These are phyloP conservation scores for Sordaria brevicollis DNA, from an alignment of 495 filamentous ascomycete genomes.

Conservation along the genomic window DNA sequence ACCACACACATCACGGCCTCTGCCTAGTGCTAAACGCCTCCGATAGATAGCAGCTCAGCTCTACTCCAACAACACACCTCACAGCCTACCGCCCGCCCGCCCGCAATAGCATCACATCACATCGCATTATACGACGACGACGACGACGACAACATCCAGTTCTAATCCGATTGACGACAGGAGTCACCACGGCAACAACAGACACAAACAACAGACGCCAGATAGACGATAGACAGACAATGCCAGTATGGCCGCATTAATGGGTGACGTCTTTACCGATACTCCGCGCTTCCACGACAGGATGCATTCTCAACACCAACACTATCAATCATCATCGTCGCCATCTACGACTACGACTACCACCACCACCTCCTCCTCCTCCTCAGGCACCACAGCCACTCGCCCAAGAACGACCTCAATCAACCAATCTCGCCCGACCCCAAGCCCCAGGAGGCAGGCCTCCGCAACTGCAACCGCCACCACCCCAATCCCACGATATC, in stretches of 20 bases:
- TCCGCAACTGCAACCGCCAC: slow-evolving; percentile 9
- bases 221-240: slow-evolving; percentile 1
- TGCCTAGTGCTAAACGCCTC: too few species aligned
- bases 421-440: slow-evolving; percentile 9
- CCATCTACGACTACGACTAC: slow-evolving; percentile 20
- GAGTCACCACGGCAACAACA: slow-evolving; percentile 1
- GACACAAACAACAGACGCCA: slow-evolving; percentile 4
- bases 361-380: slow-evolving; percentile 10
- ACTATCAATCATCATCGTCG: slow-evolving; percentile 29
- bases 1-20: too few species aligned
- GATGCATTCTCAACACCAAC: slow-evolving; percentile 35
- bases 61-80: neutral
- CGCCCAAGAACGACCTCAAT: neutral
- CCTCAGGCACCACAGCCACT: slow-evolving; percentile 3
- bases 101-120: neutral
- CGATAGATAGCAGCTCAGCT: too few species aligned
- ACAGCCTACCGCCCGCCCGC: too few species aligned
- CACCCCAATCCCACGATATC: slow-evolving; percentile 1
- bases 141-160: neutral
- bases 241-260: slow-evolving; percentile 38
- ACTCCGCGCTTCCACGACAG: slow-evolving; percentile 35
- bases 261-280: slow-evolving; percentile 38
- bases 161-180: neutral
- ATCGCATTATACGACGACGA: neutral
- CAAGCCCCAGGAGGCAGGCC: slow-evolving; percentile 22